Conservation (phyloP, 1,284 basidiomycete genomes). For the Microbotryomycetes sp. region DNA sequence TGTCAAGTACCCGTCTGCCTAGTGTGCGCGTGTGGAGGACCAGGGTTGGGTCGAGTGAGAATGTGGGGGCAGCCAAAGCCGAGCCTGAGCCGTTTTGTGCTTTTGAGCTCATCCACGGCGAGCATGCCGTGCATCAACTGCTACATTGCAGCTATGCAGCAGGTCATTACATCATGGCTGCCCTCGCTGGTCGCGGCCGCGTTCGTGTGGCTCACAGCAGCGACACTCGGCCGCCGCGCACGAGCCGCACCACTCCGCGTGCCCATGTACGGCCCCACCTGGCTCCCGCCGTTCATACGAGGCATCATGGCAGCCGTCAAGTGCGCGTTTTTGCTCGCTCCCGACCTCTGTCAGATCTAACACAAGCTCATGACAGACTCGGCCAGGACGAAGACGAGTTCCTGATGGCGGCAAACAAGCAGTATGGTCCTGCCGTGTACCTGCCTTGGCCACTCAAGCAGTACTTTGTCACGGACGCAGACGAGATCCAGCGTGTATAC, state of each 20-base stretch:
- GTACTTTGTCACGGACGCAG: slow-evolving; percentile 18
- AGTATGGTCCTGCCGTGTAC: slow-evolving; percentile 18
- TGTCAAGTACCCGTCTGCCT: too few relatives aligned
- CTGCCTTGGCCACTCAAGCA: slow-evolving; percentile 30
- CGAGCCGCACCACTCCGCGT: too few relatives aligned
- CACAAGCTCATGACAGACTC: slow-evolving; percentile 15
- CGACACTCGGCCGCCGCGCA: too few relatives aligned
- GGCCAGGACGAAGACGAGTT: slow-evolving; percentile 29
- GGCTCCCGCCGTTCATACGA: slow-evolving; percentile 6
- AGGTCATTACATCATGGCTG: background rate
- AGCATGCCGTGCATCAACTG: slow-evolving; percentile 18
- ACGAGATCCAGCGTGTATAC: slow-evolving; percentile 18
- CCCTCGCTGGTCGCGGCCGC: slow-evolving; percentile 5
- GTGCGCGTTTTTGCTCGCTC: background rate
- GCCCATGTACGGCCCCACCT: slow-evolving; percentile 8
- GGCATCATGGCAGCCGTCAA: slow-evolving; percentile 8
- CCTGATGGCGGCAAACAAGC: slow-evolving; percentile 3
- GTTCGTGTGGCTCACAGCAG: background rate
- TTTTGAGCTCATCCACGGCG: too few relatives aligned
- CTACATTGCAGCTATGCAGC: slow-evolving; percentile 8
- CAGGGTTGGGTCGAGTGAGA: too few relatives aligned
- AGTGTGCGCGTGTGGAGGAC: too few relatives aligned
- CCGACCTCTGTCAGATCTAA: slow-evolving; percentile 16
- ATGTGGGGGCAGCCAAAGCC: too few relatives aligned
- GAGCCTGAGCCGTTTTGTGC: too few relatives aligned